Base-by-base conservation (phyloP, 2,329 filamentous ascomycete genomes). In the Geoglossum cookeanum region DNA sequence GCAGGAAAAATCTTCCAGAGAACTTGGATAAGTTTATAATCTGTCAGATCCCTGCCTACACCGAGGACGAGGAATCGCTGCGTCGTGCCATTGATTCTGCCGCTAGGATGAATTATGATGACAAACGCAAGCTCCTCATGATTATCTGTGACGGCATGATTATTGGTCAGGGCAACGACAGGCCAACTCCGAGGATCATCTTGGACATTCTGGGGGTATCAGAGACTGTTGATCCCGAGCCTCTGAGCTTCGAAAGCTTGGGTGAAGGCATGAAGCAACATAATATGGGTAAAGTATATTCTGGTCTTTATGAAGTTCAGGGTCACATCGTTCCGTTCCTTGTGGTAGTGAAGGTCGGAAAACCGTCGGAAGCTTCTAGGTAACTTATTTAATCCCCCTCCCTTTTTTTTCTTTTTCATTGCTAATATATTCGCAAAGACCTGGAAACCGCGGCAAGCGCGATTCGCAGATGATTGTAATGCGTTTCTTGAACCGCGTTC, bases 231-330 rank as follows among this genome's bases (percentile, higher is more conserved):
- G 91, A 98, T 66, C 92, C 94, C 0, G 91, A 97, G 68, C 88
- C 92, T 2, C 77, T 98, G 58, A 96, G 89, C 75, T 98, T 98
- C 64, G 91, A 98, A 68, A 91, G 88, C 67, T 79, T 98, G 39
- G 92, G 92, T 59, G 91, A 97, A 71, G 92, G 92, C 68, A 80
- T 85, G 72, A 95, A 94, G 73, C 92, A 97, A 70, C 92, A 97
- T 75, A 98, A 98, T 71, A 97, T 97, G 91, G 92, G 87, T 70
- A 98, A 98, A 72, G 82, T 96, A 62, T 98, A 98, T 72, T 96
- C 92, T 22, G 92, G 92, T 66, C 76, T 98, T 4, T 98, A 98
- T 69, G 92, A 98, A 71, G 90, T 96, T 5, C 87, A 96, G 67
- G 92, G 92, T 61, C 91, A 98, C 68, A 97, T 98, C 63, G 92